Percentiles rank a stretch among this genome's conserved stretches.
Conservation (phyloP, 495 filamentous ascomycete genomes). For the Daldinia childiae region DNA sequence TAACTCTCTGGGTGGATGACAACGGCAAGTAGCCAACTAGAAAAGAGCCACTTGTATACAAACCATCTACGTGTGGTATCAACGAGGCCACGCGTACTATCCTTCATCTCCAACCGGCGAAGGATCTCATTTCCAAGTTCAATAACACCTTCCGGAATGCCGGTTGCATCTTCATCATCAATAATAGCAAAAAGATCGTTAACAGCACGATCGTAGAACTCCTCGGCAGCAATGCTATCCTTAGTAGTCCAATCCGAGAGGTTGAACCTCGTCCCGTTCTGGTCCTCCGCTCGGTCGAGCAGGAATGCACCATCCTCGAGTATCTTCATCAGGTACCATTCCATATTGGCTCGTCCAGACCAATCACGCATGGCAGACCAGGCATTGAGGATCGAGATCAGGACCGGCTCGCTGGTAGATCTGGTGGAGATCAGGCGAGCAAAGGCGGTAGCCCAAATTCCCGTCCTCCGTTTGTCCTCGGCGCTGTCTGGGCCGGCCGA, state of each 20-base stretch:
- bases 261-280: slow-evolving; percentile 71
- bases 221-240: slow-evolving; percentile 81
- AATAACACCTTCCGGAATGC: slow-evolving; percentile 84
- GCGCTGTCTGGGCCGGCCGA: slow-evolving; percentile 80
- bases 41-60: slow-evolving; percentile 91
- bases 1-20: slow-evolving; percentile 90
- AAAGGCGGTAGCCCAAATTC: slow-evolving; percentile 88
- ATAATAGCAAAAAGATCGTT: slow-evolving; percentile 86
- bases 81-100: slow-evolving; percentile 55
- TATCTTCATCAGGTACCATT: slow-evolving; percentile 91
- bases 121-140: slow-evolving; percentile 85
- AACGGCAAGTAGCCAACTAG: slow-evolving; percentile 82
- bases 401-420: slow-evolving; percentile 67
- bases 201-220: slow-evolving; percentile 87
- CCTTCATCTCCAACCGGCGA: slow-evolving; percentile 74
- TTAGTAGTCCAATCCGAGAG: slow-evolving; percentile 69
- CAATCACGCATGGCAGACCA: slow-evolving; percentile 89
- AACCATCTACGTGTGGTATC: slow-evolving; percentile 79
- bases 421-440: slow-evolving; percentile 75
- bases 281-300: slow-evolving; percentile 79
- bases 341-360: slow-evolving; percentile 87
- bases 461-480: slow-evolving; percentile 75
- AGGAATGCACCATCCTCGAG: slow-evolving; percentile 92
- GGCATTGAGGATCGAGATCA: slow-evolving; percentile 77
- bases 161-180: slow-evolving; percentile 78